phyloP scores from a whole-genome alignment of 768 basidiomycete genomes.

The Saitozyma sp. region DNA sequence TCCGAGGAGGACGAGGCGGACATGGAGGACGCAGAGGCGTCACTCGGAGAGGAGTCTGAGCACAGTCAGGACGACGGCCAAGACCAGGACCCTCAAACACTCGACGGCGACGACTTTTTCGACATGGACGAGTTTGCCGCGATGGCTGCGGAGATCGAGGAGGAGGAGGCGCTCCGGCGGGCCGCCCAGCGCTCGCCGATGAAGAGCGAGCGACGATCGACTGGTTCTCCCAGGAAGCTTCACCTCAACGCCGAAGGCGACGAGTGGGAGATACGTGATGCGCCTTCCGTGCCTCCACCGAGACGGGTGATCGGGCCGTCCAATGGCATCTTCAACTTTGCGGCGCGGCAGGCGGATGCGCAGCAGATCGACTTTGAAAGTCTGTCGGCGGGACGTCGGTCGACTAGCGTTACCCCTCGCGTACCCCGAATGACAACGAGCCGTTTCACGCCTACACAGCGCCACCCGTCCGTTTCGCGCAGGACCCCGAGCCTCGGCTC shows the following conservation, averaged over 20 bases:
- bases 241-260: neutral
- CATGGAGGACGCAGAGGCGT: constrained; percentile 9
- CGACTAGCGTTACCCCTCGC: too few species aligned
- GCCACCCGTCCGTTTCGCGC: too few species aligned
- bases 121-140: constrained; percentile 11
- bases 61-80: neutral
- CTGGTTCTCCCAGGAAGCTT: neutral
- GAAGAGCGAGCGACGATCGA: neutral
- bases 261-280: constrained; percentile 1
- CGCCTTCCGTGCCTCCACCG: neutral
- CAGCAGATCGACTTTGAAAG: constrained; percentile 32
- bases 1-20: constrained; percentile 12
- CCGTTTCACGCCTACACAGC: too few species aligned
- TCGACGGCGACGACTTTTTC: constrained; percentile 9
- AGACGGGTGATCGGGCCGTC: neutral
- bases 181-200: neutral
- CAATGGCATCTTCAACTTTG: constrained; percentile 25
- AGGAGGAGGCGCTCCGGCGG: constrained; percentile 1
- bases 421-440: too few species aligned
- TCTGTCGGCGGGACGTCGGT: neutral
- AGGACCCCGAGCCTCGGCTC: too few species aligned
- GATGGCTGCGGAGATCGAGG: constrained; percentile 18
- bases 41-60: constrained; percentile 6
- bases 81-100: neutral
- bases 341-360: constrained; percentile 25